Evolutionary conservation across 305 asterid genomes (phyloP).

Genomic region (Solanum hybrid): DNA sequence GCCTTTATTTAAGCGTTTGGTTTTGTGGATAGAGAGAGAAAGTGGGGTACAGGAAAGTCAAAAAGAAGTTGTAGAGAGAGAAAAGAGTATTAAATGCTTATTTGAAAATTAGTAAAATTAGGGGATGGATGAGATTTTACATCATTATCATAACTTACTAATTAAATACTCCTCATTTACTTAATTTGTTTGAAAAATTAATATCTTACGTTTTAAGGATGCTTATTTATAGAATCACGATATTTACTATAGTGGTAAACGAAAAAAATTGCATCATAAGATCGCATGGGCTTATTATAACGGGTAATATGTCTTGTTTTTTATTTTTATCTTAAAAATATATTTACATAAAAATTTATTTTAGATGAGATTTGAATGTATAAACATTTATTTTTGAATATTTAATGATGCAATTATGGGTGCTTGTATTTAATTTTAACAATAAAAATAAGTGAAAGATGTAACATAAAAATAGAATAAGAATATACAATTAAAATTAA

Average conservation of each 20-base stretch:
- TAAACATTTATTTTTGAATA: not conserved
- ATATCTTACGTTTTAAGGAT: not conserved
- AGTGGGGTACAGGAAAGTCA: conserved; percentile 28
- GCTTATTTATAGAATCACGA: not conserved
- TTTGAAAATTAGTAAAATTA: conserved; percentile 9
- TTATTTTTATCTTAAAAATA: not conserved
- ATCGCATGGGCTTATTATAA: not conserved
- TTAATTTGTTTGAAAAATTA: not conserved
- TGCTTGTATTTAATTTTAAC: not conserved
- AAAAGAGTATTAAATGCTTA: not conserved
- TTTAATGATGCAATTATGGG: not conserved
- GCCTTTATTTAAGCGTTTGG: conserved; percentile 26
- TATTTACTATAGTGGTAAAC: not conserved
- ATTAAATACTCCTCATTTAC: not conserved
- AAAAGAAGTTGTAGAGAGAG: conserved; percentile 39
- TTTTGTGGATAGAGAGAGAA: conserved; percentile 14
- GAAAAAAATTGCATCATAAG: not conserved
- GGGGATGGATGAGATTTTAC: conserved; percentile 13
- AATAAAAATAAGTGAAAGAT: not conserved
- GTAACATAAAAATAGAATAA: not conserved
- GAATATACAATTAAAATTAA: not conserved
- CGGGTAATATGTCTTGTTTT: not conserved
- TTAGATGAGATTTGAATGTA: not conserved
- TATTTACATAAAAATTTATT: not conserved
- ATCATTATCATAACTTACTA: not conserved